These are phyloP conservation scores for Trifolium subterraneum DNA, from an alignment of 306 rosid genomes.

Conservation along the genomic window DNA sequence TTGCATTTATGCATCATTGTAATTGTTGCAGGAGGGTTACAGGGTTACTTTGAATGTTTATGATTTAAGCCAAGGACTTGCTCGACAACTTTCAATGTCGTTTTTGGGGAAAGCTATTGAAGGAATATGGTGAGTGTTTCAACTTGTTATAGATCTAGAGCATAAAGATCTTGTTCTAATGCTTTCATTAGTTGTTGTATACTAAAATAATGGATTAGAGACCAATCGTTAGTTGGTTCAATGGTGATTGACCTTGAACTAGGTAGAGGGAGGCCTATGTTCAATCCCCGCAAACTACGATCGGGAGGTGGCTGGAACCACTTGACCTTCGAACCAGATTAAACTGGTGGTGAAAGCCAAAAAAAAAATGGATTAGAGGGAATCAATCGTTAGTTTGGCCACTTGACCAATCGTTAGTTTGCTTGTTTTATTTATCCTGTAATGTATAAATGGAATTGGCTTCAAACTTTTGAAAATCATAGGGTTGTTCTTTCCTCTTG, in stretches of 20 bases:
- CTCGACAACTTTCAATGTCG: slow-evolving; percentile 75
- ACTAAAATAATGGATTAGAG: not conserved
- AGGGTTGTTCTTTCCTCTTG: not conserved
- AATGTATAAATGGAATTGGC: too few relatives aligned
- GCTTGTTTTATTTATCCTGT: too few relatives aligned
- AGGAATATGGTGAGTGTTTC: slow-evolving; percentile 79
- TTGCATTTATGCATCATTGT: not conserved
- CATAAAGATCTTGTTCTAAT: not conserved
- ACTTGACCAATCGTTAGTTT: too few relatives aligned
- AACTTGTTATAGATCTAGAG: not conserved
- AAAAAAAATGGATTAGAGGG: too few relatives aligned
- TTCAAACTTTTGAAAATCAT: not conserved
- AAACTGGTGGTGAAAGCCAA: too few relatives aligned
- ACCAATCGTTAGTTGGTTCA: too few relatives aligned
- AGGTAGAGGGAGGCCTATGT: too few relatives aligned
- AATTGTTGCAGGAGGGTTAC: slow-evolving; percentile 72
- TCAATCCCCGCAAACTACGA: too few relatives aligned
- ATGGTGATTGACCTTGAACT: too few relatives aligned
- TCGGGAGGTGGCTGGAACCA: too few relatives aligned
- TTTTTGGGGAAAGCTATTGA: slow-evolving; percentile 93
- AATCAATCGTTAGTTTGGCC: too few relatives aligned
- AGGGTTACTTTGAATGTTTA: slow-evolving; percentile 79
- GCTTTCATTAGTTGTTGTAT: not conserved
- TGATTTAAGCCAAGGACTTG: slow-evolving; percentile 96
- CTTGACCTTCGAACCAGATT: too few relatives aligned